Evolutionary conservation across 768 basidiomycete species (phyloP), one percentile per base, ranked within the genome.

Genomic region (Scleroderma bovista): DNA sequence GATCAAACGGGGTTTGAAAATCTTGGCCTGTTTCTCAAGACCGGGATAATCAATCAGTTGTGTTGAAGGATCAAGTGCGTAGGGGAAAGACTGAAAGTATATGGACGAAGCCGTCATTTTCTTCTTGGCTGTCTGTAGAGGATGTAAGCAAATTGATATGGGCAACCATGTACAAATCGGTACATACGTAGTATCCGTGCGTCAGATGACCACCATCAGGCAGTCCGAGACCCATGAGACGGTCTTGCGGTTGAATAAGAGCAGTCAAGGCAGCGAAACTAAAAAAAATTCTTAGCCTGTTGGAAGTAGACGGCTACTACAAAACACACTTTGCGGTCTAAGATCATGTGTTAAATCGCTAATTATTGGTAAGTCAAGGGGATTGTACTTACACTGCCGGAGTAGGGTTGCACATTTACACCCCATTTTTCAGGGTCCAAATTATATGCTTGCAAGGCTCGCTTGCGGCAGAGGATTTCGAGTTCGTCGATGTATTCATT

Each of bases 101-200:
- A 99, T 97, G 17, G 96, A 98, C 20, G 95, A 98, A 32, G 96
- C 92, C 31, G 96, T 97, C 85, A 99, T 98, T 74, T 99, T 98
- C 79, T 97, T 96, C 76, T 98, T 98, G 52, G 93, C 91, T 50
- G 93, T 95, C 88, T 91, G 59, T 16, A 41, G 31, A 38, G 52
- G 36, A 44, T 17, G 38, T 53, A 17, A 52, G 47, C 36, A 36
- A n/a, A 22, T 8, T 15, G 5, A 29, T 29, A 29, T 9, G 24
- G 31, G 47, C 40, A 9, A 31, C 0, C 24, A 9, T 36, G 39
- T 32, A 6, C 19, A 32, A 36, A 6, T 24, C 15, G 23, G 16
- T 22, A 74, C 83, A 58, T 62, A 89, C 88, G 72, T 94, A 99
- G 77, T 95, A 95, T 26, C 95, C 95, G 66, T 97, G 95, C 31